Evolutionary conservation across 2,329 filamentous ascomycete genomes (phyloP), one percentile per base, ranked within the genome.

Genomic region (Colletotrichum sp.): DNA sequence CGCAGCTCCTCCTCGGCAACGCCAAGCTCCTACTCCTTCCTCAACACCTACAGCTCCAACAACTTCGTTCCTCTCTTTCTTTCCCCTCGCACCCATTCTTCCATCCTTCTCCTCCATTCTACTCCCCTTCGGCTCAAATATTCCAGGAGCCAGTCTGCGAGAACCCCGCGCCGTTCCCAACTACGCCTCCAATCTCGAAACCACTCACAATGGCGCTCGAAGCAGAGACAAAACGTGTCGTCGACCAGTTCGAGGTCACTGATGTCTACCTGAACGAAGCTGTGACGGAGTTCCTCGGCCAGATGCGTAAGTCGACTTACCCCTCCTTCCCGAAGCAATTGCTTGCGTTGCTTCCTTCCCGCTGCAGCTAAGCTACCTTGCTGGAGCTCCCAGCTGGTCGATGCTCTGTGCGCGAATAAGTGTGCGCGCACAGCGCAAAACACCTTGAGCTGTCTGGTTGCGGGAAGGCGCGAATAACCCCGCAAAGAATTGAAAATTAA

Each of bases 241-340:
- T 95, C 81, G 91, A 91, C 80, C 92, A 97, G 85, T 99, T 99
- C 86, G 95, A 98, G 71, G 96, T 96, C 86, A 89, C 92, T 77
- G 90, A 95, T 80, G 91, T 93, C 69, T 91, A 96, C 85, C 90
- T 98, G 82, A 95, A 95, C 84, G 91, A 90, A 81, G 95, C 93
- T 79, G 96, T 98, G 77, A 89, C 92, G 78, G 96, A 98, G 84
- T 99, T 98, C 83, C 91, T 98, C 79, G 89, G 89, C 77, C 93
- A 99, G 87, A 96, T 98, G 93, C 89, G 94, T 90, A 85, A 72
- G 86, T 84, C 63, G 29, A 66, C 27, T 30, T 34, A 25, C 27
- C 71, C n/a, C 34, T 49, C 39, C 72, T 15, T 19, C 67, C 44
- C 69, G 8, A 29, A n/a, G 36, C 11, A 57, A 22, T 25, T 15